These are phyloP conservation scores for Lipomyces japonicus DNA, from an alignment of 805 yeast genomes.

Conservation along the genomic window DNA sequence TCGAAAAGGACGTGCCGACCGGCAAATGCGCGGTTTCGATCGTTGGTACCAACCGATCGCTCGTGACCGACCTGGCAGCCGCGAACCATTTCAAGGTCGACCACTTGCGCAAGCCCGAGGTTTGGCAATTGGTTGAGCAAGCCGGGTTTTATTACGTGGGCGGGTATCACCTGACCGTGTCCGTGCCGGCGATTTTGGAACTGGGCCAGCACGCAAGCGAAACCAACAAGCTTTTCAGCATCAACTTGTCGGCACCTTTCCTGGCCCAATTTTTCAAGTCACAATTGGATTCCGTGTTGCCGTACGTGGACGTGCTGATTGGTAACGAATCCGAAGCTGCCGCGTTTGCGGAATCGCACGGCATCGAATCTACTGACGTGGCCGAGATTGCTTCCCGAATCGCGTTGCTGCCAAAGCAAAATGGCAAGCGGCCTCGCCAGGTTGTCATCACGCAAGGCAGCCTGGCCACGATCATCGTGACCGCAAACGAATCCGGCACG, in stretches of 20 bases:
- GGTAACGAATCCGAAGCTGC: constrained; percentile 98
- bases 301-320: constrained; percentile 85
- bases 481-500: constrained; percentile 42
- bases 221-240: constrained; percentile 61
- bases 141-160: constrained; percentile 89
- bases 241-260: constrained; percentile 96
- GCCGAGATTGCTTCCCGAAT: constrained; percentile 75
- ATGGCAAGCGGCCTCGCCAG: constrained; percentile 65
- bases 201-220: constrained; percentile 91
- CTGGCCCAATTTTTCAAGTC: constrained; percentile 93
- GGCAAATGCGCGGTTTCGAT: constrained; percentile 98
- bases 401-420: constrained; percentile 73
- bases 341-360: constrained; percentile 85
- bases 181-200: constrained; percentile 86
- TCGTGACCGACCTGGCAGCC: constrained; percentile 95
- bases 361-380: constrained; percentile 57
- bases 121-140: constrained; percentile 79
- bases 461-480: constrained; percentile 71
- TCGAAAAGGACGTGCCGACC: constrained; percentile 63
- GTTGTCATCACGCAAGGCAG: constrained; percentile 95
- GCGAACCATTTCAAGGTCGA: constrained; percentile 93
- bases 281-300: constrained; percentile 71
- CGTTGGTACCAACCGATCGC: constrained; percentile 81
- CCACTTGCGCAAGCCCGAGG: constrained; percentile 82
- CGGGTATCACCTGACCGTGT: constrained; percentile 98